Evolutionary conservation across 2,329 filamentous ascomycete genomes (phyloP).

Genomic region (Dendryphion nanum): DNA sequence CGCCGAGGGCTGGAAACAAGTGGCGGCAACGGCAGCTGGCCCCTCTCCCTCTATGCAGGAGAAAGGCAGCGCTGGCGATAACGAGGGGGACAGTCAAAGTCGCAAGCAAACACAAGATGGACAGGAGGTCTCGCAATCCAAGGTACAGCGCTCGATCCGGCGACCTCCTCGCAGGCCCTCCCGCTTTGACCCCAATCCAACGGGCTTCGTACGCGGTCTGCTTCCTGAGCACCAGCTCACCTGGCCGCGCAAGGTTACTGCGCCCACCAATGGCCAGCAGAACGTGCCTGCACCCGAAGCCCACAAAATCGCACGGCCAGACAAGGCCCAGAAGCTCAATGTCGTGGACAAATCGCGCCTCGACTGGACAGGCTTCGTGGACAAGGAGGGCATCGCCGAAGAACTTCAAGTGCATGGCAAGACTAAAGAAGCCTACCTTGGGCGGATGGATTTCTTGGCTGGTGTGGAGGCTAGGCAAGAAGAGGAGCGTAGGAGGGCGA

Average conservation of each 20-base stretch:
- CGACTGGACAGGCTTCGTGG: conserved; percentile 65
- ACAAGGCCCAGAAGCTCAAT: conserved; percentile 59
- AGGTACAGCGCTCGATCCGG: conserved; percentile 17
- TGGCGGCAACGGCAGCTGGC: conserved; percentile 12
- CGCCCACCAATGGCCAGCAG: conserved; percentile 11
- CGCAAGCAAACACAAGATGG: neutral
- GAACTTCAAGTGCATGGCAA: conserved; percentile 62
- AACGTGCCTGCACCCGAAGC: conserved; percentile 14
- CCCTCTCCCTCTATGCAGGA: too few relatives aligned
- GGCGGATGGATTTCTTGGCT: conserved; percentile 62
- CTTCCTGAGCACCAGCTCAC: conserved; percentile 44
- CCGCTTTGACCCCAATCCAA: conserved; percentile 52
- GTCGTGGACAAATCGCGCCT: conserved; percentile 65
- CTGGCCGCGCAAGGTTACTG: conserved; percentile 30
- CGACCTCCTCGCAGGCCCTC: conserved; percentile 44
- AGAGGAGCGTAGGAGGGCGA: conserved; percentile 54
- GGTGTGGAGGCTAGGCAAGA: conserved; percentile 57
- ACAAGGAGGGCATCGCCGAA: conserved; percentile 59
- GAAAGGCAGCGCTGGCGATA: neutral
- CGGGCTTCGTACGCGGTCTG: conserved; percentile 46
- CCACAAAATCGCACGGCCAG: conserved; percentile 18
- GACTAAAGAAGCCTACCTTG: conserved; percentile 61
- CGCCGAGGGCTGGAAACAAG: conserved; percentile 30
- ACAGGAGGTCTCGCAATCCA: conserved; percentile 2
- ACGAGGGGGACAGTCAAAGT: conserved; percentile 5